Conservation (phyloP, 805 yeast genomes). For the Lipomyces anomalus region DNA sequence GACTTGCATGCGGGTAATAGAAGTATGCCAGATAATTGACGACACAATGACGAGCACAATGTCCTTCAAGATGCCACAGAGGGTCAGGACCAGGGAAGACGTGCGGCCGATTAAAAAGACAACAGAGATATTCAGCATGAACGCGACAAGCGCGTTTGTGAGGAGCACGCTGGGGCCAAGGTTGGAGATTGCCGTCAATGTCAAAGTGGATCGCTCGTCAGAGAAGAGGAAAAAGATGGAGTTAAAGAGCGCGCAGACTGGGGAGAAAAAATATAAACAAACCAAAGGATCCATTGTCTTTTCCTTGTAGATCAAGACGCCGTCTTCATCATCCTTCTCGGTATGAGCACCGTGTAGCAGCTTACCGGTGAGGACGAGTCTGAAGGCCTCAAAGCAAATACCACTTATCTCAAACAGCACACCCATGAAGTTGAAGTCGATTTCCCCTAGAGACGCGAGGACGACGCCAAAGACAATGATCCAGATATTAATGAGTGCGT, state of each 20-base stretch:
- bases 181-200: constrained; percentile 10
- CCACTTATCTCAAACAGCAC: constrained; percentile 23
- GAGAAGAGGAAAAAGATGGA: constrained; percentile 12
- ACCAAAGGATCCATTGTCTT: constrained; percentile 28
- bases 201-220: constrained; percentile 11
- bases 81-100: constrained; percentile 26
- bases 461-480: constrained; percentile 26
- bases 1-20: constrained; percentile 23
- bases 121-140: constrained; percentile 25
- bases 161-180: constrained; percentile 18
- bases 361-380: constrained; percentile 25
- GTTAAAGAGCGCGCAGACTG: constrained; percentile 24
- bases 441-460: constrained; percentile 27
- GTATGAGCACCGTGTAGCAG: constrained; percentile 21
- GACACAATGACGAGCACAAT: constrained; percentile 25
- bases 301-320: constrained; percentile 8
- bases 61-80: constrained; percentile 28
- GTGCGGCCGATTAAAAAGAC: constrained; percentile 27
- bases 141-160: constrained; percentile 24
- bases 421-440: constrained; percentile 20
- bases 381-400: constrained; percentile 24
- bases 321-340: constrained; percentile 3
- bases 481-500: constrained; percentile 24
- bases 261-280: constrained; percentile 27
- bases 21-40: constrained; percentile 25